Percentiles rank a stretch among this genome's conserved stretches.
phyloP scores from a whole-genome alignment of 2,329 filamentous ascomycete genomes.

The Teratosphaeria pseudoeucalypti region DNA sequence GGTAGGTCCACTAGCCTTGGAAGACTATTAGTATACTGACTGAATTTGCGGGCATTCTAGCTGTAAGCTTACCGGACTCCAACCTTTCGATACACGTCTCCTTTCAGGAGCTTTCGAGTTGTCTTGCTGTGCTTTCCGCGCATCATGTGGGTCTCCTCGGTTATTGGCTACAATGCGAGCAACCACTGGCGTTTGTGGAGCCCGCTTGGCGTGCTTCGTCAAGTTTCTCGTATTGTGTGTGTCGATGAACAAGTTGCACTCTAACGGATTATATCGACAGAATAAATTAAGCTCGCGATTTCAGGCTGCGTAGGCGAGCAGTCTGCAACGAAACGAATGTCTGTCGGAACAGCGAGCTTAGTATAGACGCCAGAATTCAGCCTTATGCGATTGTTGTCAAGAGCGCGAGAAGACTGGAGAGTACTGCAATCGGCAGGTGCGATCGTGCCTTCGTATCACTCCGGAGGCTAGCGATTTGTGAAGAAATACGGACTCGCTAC shows the following conservation, averaged over 20 bases:
- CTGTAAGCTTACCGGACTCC: neutral
- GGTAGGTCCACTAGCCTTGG: conserved; percentile 1
- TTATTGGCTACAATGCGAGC: neutral
- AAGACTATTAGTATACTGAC: neutral
- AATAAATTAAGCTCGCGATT: neutral
- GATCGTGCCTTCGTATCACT: neutral
- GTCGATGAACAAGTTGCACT: neutral
- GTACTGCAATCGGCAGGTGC: neutral
- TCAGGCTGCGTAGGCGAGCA: neutral
- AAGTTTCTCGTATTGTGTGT: neutral
- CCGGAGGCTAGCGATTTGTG: neutral
- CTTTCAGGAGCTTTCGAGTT: neutral
- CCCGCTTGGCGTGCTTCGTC: neutral
- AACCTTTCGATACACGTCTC: neutral
- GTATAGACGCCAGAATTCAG: neutral
- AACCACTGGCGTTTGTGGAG: neutral
- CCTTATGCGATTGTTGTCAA: neutral
- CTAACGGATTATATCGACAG: neutral
- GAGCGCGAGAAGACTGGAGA: neutral
- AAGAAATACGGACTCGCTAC: neutral
- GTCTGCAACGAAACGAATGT: neutral
- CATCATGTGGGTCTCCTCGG: neutral
- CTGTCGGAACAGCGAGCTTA: neutral
- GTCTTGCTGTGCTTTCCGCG: neutral
- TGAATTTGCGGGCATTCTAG: neutral